Base-by-base conservation (phyloP, 2,329 filamentous ascomycete species). In the Coleophoma crateriformis region DNA sequence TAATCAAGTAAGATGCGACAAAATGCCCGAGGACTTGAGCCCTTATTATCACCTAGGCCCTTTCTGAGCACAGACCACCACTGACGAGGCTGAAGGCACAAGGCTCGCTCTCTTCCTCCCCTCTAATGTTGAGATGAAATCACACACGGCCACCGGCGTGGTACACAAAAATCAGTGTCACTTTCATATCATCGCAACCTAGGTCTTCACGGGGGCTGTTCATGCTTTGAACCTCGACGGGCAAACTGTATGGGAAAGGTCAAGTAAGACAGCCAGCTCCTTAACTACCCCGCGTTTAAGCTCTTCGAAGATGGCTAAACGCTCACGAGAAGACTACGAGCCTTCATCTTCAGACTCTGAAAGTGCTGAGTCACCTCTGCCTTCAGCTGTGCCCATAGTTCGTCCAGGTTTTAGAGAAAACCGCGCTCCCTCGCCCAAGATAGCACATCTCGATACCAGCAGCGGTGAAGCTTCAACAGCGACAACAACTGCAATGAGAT, bases 401-500 rank as follows among this genome's bases (percentile, higher is more conserved):
- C 64, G 52, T 63, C 64, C 51, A 56, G 59, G 50, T 46, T 51
- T 56, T 15, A 44, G 48, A 46, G 42, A 49, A 41, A 44, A 44
- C 7, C 45, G 51, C 13, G 46, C 51, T 33, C 64, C 64, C 42
- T 65, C 64, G 46, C 64, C 75, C 49, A 88, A 88, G 64, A 72
- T 84, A 54, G 64, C 74, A 53, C 80, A 84, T 57, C 69, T 89
- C 53, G 84, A 86, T 33, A 33, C 49, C n/a, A 58, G 52, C n/a
- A 58, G 52, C 56, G 55, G 58, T 58, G 60, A 62, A 50, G 49
- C 47, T 35, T 22, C 40, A 35, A 22, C 50, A 47, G 22, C 40
- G 33, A 22, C 50, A 47, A 19, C 64, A 20, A 62, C 61, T 53
- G 60, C 68, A 41, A 95, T 96, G 81, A 81, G 75, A 68, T 97